Percentiles rank a stretch among this genome's conserved stretches.
Evolutionary conservation across 2,329 filamentous ascomycete species (phyloP).

Genomic region (Apiospora hydei): DNA sequence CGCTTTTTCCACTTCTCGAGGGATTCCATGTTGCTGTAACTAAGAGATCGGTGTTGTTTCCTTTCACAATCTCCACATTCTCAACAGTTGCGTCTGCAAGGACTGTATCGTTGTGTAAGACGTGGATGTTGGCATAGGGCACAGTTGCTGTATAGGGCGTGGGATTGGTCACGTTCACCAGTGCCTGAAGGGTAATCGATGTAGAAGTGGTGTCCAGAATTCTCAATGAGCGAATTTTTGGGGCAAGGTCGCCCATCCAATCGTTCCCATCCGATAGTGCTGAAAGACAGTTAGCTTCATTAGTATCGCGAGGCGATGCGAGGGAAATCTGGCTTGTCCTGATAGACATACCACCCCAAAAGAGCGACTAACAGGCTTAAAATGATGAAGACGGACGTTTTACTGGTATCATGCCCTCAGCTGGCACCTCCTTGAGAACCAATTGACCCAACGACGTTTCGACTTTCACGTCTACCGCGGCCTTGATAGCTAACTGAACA

Average conservation of each 20-base stretch:
- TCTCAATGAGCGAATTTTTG: conserved; percentile 73
- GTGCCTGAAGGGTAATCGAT: conserved; percentile 74
- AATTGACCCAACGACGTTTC: conserved; percentile 83
- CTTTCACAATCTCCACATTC: conserved; percentile 69
- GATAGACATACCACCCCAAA: conserved; percentile 33
- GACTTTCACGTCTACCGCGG: conserved; percentile 83
- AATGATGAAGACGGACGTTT: conserved; percentile 82
- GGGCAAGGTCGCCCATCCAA: conserved; percentile 56
- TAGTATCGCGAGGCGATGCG: conserved; percentile 27
- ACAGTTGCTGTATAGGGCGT: conserved; percentile 83
- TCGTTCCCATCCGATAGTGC: conserved; percentile 66
- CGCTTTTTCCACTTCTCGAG: conserved; percentile 66
- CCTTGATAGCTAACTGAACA: conserved; percentile 77
- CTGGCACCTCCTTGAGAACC: conserved; percentile 83
- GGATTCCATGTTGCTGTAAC: conserved; percentile 81
- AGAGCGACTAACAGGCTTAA: conserved; percentile 51
- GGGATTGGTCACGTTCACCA: conserved; percentile 87
- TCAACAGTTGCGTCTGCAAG: conserved; percentile 77
- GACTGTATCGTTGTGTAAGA: conserved; percentile 75
- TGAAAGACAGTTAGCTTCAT: conserved; percentile 49
- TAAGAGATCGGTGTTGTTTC: conserved; percentile 74
- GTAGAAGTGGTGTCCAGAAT: conserved; percentile 76
- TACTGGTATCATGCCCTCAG: conserved; percentile 84
- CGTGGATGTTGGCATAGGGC: conserved; percentile 80
- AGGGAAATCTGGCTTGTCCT: conserved; percentile 30